Percentiles rank a stretch among this genome's conserved stretches.
Conservation (phyloP, 164 flowering plant species). For the Vitis riparia region DNA sequence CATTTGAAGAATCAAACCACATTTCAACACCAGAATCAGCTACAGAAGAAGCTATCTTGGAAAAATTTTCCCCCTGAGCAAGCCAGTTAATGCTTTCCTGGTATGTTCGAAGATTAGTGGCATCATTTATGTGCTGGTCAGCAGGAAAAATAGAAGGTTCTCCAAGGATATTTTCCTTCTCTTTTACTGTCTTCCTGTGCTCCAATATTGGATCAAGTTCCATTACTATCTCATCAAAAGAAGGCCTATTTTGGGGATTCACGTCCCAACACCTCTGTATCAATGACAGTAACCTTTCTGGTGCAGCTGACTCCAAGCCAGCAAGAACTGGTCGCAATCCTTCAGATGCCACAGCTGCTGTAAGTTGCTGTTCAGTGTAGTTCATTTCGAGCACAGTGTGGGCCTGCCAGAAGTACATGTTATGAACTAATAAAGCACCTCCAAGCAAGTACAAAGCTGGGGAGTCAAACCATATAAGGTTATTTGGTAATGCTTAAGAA, state of each 20-base stretch:
- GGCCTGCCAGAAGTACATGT: conserved; percentile 50
- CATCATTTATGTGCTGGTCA: conserved; percentile 22
- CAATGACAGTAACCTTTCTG: conserved; percentile 50
- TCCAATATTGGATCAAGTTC: conserved; percentile 54
- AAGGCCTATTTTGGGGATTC: conserved; percentile 69
- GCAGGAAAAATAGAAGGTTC: conserved; percentile 20
- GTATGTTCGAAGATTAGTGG: conserved; percentile 25
- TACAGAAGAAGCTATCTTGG: conserved; percentile 24
- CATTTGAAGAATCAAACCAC: conserved; percentile 38
- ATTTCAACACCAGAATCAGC: conserved; percentile 21
- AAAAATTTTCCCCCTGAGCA: conserved; percentile 48
- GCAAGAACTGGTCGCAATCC: conserved; percentile 81
- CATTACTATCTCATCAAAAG: conserved; percentile 61
- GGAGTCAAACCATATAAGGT: not conserved
- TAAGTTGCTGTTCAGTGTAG: conserved; percentile 94
- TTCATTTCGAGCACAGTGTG: conserved; percentile 98
- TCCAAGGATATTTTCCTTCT: conserved; percentile 17
- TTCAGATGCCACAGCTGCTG: conserved; percentile 84
- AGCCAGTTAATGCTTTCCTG: conserved; percentile 68
- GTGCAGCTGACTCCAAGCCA: conserved; percentile 50
- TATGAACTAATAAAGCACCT: not conserved
- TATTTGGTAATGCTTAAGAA: not conserved
- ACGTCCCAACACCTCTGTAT: conserved; percentile 87
- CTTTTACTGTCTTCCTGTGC: conserved; percentile 15
- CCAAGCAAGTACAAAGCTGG: conserved; percentile 2